Evolutionary conservation across 139 green algal species (phyloP), one percentile per base, ranked within the genome.

Genomic region (Chlamydomonas eustigma): DNA sequence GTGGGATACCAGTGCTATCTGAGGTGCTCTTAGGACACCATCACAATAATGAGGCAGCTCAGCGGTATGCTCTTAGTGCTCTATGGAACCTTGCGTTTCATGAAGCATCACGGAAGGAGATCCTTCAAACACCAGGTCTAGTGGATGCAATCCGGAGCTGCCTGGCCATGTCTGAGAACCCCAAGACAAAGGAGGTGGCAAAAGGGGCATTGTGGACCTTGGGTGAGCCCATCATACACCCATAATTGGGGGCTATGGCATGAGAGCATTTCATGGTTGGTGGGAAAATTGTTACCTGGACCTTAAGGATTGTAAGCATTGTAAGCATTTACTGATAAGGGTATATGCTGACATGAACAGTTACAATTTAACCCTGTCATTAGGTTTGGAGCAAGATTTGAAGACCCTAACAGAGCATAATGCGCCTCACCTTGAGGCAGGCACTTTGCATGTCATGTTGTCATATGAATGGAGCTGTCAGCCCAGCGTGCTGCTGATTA

Each of bases 41-140:
- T 39, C 78, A 89, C 64, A 80, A 85, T 50, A 79, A 84, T 35
- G 81, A 89, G 69, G 70, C 52, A 0, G 76, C 81, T n/a, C 77
- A 82, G 51, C 79, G 79, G 24, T 86, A 79, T 24, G 78, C 81
- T 35, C 65, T 83, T 37, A 73, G 37, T 0, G 75, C 81, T 2
- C 71, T 89, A 6, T 89, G 84, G 84, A 89, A 89, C 78, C 76
- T 89, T 32, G 84, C 84, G 12, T 89, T 89, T 70, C 73, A 84
- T 69, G 84, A 85, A 33, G 38, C 28, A 28, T 52, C 30, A 37
- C 68, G 65, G 5, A 44, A 33, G 25, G 24, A 64, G 3, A 12
- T 36, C 37, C 35, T 5, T 24, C 3, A n/a, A 22, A 34, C 37
- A 58, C 25, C 37, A 32, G 81, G 84, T 2, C 76, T 85, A n/a